These are phyloP conservation scores for Flaveria linearis DNA, from an alignment of 129 eudicot genomes.

Conservation along the genomic window DNA sequence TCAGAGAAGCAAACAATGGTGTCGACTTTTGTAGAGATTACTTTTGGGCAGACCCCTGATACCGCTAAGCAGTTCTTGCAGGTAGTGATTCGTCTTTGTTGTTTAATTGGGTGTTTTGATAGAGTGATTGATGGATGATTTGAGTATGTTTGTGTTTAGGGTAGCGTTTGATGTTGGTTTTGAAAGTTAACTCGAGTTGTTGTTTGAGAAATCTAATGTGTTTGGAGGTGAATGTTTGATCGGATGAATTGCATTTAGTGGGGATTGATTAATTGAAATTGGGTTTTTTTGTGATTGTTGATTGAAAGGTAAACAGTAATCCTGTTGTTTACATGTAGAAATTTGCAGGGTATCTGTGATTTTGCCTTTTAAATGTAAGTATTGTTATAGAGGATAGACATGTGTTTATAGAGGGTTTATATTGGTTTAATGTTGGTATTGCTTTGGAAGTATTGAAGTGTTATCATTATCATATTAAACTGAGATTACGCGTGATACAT, in stretches of 20 bases:
- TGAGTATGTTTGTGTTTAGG: no score
- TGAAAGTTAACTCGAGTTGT: background rate
- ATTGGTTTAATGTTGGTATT: background rate
- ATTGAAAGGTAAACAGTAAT: background rate
- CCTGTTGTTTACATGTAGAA: background rate
- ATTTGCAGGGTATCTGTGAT: background rate
- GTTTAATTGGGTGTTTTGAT: background rate
- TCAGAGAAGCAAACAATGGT: slow-evolving; percentile 60
- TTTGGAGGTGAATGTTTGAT: background rate
- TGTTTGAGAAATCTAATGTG: background rate
- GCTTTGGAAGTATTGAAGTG: background rate
- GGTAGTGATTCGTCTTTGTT: slow-evolving; percentile 36
- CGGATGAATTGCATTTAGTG: background rate
- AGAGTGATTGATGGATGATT: no score
- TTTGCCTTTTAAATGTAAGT: background rate
- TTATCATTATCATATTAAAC: background rate
- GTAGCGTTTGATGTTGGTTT: background rate
- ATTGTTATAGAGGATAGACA: background rate
- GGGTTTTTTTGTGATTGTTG: no score
- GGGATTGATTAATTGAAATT: background rate
- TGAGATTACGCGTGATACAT: background rate
- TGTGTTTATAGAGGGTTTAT: background rate
- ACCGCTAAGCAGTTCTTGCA: slow-evolving; percentile 82
- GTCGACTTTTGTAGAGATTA: slow-evolving; percentile 77
- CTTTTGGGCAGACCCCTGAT: slow-evolving; percentile 75